Conservation (phyloP, 108 stramenopile genomes). For the Pseudonitzschia multistriata region DNA sequence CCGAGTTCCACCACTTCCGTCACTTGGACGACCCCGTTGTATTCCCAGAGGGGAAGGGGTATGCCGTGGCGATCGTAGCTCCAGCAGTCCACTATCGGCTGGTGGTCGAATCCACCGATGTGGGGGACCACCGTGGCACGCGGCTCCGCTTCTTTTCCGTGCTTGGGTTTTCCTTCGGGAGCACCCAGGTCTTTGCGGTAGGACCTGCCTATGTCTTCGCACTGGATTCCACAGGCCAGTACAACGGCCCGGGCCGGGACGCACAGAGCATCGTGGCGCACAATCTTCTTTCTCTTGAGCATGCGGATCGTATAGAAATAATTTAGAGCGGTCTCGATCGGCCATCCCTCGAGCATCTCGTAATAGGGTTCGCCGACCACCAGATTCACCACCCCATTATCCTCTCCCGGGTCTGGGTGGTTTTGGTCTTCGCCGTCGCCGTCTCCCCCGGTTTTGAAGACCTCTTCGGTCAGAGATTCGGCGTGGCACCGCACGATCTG, state of each 20-base stretch:
- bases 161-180: neutral
- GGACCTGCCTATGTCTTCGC: slow-evolving; percentile 37
- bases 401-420: neutral
- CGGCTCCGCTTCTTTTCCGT: too few species aligned
- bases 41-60: slow-evolving; percentile 68
- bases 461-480: slow-evolving; percentile 3
- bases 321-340: slow-evolving; percentile 71
- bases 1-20: slow-evolving; percentile 49
- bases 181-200: slow-evolving; percentile 41
- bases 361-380: slow-evolving; percentile 83
- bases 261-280: slow-evolving; percentile 37
- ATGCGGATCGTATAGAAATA: slow-evolving; percentile 58
- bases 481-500: slow-evolving; percentile 33
- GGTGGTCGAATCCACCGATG: slow-evolving; percentile 62
- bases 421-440: neutral
- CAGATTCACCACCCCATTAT: slow-evolving; percentile 36
- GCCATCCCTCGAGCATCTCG: slow-evolving; percentile 76
- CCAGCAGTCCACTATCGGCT: slow-evolving; percentile 46
- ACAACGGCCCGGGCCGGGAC: slow-evolving; percentile 54
- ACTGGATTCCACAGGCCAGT: slow-evolving; percentile 71
- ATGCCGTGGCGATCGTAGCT: slow-evolving; percentile 45
- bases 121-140: too few species aligned
- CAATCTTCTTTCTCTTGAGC: slow-evolving; percentile 40
- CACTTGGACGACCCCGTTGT: slow-evolving; percentile 40
- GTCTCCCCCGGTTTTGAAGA: neutral